Base-by-base conservation (phyloP, 176 grass and related monocot genomes). In the Oropetium thomaeum region DNA sequence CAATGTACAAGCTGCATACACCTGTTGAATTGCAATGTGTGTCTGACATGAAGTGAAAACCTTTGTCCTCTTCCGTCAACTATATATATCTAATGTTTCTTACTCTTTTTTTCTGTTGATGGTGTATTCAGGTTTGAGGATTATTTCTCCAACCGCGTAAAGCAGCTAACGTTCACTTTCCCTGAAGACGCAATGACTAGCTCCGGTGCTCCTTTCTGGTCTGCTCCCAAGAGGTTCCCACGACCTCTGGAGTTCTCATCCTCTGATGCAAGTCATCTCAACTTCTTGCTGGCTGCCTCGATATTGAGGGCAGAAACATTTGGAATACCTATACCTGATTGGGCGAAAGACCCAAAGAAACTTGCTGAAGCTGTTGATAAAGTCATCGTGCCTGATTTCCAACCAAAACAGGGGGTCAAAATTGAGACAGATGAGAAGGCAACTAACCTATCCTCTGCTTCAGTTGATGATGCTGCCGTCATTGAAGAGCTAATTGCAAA, bases 181-280 rank as follows among this genome's bases (percentile, higher is more conserved):
- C 93, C 93, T 22, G 93, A 97, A 82, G 90, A 92, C 27, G 82
- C 87, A 12, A 80, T 83, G 67, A 96, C 84, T 48, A 97, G 90
- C 82, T 87, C 87, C 66, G 93, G 93, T 67, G 77, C 82, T 74
- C 90, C 90, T 70, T 97, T 97, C 82, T 97, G 93, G 93, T 93
- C 90, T 67, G 89, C 93, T 77, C 93, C 93, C 40, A 97, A 97
- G 71, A 87, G 93, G 43, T 97, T 97, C 75, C 93, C 93, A 25
- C 66, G 82, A 58, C 84, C 93, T 35, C 78, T 97, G 79, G 85
- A 92, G 62, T 90, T 97, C 78, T 79, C 73, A 1, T 73, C 93
- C 13, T 61, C 78, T 69, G 93, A 97, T 74, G 55, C 71, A 61
- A 90, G 79, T 30, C 82, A 93, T 48, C 75, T 97, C 29, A 84